These are phyloP conservation scores for Monosporozyma solicola DNA, from an alignment of 805 yeast genomes.

Conservation along the genomic window DNA sequence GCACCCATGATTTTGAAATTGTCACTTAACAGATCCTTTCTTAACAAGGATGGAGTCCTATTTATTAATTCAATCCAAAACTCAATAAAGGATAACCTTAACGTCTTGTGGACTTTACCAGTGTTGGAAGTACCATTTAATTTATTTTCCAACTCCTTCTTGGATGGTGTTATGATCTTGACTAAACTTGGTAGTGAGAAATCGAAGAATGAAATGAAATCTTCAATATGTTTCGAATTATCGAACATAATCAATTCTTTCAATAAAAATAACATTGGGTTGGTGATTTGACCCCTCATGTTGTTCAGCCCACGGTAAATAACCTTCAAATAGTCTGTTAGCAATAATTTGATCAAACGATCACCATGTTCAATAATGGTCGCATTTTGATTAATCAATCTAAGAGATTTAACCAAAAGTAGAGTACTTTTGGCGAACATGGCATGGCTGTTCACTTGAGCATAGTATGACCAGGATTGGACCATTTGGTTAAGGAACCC, in stretches of 20 bases:
- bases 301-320: slow-evolving; percentile 60
- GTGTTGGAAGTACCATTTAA: slow-evolving; percentile 27
- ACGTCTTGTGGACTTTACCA: slow-evolving; percentile 30
- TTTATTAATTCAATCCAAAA: slow-evolving; percentile 52
- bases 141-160: slow-evolving; percentile 35
- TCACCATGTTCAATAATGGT: slow-evolving; percentile 16
- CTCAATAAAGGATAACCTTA: slow-evolving; percentile 50
- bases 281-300: slow-evolving; percentile 47
- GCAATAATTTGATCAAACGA: slow-evolving; percentile 36
- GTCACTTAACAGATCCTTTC: slow-evolving; percentile 55
- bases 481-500: slow-evolving; percentile 32
- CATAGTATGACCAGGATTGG: slow-evolving; percentile 41
- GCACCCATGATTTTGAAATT: slow-evolving; percentile 51
- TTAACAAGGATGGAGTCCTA: slow-evolving; percentile 41
- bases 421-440: slow-evolving; percentile 39
- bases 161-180: slow-evolving; percentile 48
- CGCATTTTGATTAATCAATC: slow-evolving; percentile 14
- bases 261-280: slow-evolving; percentile 53
- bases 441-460: slow-evolving; percentile 42
- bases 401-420: slow-evolving; percentile 33
- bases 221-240: slow-evolving; percentile 43
- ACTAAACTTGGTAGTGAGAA: slow-evolving; percentile 52
- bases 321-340: slow-evolving; percentile 49
- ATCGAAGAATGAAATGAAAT: slow-evolving; percentile 60
- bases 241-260: slow-evolving; percentile 41